These are phyloP conservation scores for Veloporphyrellus conicus DNA, from an alignment of 1,284 basidiomycete species.

Conservation along the genomic window DNA sequence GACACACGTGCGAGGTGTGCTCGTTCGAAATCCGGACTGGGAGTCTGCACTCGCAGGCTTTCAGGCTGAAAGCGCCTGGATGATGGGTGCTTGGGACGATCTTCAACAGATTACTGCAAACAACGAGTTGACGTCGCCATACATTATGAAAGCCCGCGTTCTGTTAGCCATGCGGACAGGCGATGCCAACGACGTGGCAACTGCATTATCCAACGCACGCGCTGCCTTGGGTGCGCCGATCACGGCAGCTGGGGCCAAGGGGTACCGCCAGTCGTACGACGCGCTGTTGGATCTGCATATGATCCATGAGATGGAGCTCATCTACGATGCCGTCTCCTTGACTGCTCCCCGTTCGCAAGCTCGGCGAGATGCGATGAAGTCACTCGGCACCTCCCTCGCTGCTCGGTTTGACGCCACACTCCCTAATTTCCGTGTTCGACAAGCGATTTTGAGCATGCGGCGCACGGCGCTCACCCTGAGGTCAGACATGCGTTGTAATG, in stretches of 20 bases:
- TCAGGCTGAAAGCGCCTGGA: conserved; percentile 93
- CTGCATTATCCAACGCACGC: conserved; percentile 67
- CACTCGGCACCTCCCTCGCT: conserved; percentile 37
- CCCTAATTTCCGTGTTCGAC: conserved; percentile 89
- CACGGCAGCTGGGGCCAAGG: conserved; percentile 71
- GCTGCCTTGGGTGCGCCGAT: conserved; percentile 77
- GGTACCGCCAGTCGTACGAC: conserved; percentile 86
- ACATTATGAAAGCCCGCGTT: conserved; percentile 77
- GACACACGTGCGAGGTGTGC: conserved; percentile 91
- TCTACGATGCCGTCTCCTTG: conserved; percentile 48
- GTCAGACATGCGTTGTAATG: conserved; percentile 41
- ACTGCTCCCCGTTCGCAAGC: conserved; percentile 39
- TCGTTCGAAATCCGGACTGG: conserved; percentile 87
- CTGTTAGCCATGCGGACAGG: conserved; percentile 75
- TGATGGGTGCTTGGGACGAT: conserved; percentile 89
- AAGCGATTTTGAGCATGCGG: conserved; percentile 87
- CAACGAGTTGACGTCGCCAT: conserved; percentile 49
- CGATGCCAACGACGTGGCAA: conserved; percentile 42
- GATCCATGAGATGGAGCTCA: conserved; percentile 83
- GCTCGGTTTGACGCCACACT: conserved; percentile 75
- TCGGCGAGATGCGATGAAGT: conserved; percentile 27
- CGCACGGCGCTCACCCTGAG: conserved; percentile 78
- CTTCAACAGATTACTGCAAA: conserved; percentile 61
- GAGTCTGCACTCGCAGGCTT: conserved; percentile 74
- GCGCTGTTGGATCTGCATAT: conserved; percentile 84